Percentiles rank a stretch among this genome's conserved stretches.
phyloP scores from a whole-genome alignment of 371 early-diverging fungal species.

The Mortierella sp. region DNA sequence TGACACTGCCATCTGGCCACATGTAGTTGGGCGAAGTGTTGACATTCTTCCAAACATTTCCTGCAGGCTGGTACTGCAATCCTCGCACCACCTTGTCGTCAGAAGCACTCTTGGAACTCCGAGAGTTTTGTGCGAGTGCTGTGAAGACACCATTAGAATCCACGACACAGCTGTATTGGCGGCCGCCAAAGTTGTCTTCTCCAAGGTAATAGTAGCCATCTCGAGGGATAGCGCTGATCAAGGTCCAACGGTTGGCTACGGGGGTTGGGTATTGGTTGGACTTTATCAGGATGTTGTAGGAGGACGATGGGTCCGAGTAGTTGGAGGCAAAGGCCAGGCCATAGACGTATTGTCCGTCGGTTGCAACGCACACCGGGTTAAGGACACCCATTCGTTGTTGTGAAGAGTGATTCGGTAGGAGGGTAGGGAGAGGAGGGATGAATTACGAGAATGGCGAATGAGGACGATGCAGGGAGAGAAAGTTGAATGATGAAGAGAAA shows the following conservation, averaged over 20 bases:
- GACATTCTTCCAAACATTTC: neutral
- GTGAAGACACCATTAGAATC: slow-evolving; percentile 7
- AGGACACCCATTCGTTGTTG: slow-evolving; percentile 5
- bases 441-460: neutral
- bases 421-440: neutral
- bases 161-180: neutral
- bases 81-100: neutral
- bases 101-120: neutral
- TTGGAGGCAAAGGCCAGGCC: slow-evolving; percentile 1
- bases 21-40: neutral
- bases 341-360: neutral
- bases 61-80: slow-evolving; percentile 1
- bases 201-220: slow-evolving; percentile 1
- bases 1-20: too few species aligned
- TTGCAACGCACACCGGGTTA: slow-evolving; percentile 1
- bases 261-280: neutral
- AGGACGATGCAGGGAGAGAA: too few species aligned
- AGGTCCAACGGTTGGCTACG: neutral
- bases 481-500: too few species aligned
- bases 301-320: slow-evolving; percentile 2
- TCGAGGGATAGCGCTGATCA: slow-evolving; percentile 4
- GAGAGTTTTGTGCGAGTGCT: neutral
- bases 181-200: slow-evolving; percentile 3
- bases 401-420: neutral
- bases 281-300: slow-evolving; percentile 5